phyloP scores from a whole-genome alignment of 2,329 filamentous ascomycete genomes.

The Aspergillus cejpii region DNA sequence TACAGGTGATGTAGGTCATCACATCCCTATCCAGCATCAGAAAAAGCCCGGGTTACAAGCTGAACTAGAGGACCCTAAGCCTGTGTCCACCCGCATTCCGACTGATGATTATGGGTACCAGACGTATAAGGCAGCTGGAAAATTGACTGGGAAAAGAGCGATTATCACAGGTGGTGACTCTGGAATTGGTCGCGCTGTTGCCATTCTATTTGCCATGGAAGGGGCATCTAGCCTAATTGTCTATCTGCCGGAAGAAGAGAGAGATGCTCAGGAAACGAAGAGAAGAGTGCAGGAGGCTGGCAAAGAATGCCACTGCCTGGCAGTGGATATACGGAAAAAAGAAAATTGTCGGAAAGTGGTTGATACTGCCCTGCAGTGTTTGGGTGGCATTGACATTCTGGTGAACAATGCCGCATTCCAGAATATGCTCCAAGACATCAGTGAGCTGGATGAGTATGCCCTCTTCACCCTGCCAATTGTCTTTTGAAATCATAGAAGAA shows the following conservation, averaged over 20 bases:
- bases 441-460: slow-evolving; percentile 58
- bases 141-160: slow-evolving; percentile 67
- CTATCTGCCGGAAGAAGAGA: slow-evolving; percentile 68
- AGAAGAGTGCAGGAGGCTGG: slow-evolving; percentile 61
- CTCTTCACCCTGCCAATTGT: neutral
- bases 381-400: slow-evolving; percentile 64
- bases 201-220: slow-evolving; percentile 73
- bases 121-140: slow-evolving; percentile 67
- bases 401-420: slow-evolving; percentile 66
- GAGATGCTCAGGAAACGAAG: slow-evolving; percentile 69
- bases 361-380: slow-evolving; percentile 57
- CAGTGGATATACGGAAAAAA: slow-evolving; percentile 58
- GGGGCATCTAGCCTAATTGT: slow-evolving; percentile 67
- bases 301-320: slow-evolving; percentile 56
- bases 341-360: slow-evolving; percentile 65
- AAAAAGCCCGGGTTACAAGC: slow-evolving; percentile 49
- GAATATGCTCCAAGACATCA: slow-evolving; percentile 66
- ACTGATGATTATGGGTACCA: slow-evolving; percentile 61
- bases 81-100: slow-evolving; percentile 60
- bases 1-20: slow-evolving; percentile 38
- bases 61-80: slow-evolving; percentile 51
- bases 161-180: slow-evolving; percentile 76
- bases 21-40: slow-evolving; percentile 49
- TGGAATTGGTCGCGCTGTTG: slow-evolving; percentile 69
- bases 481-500: neutral